Evolutionary conservation across 495 filamentous ascomycete species (phyloP).

Genomic region (Aspergillus diversus): DNA sequence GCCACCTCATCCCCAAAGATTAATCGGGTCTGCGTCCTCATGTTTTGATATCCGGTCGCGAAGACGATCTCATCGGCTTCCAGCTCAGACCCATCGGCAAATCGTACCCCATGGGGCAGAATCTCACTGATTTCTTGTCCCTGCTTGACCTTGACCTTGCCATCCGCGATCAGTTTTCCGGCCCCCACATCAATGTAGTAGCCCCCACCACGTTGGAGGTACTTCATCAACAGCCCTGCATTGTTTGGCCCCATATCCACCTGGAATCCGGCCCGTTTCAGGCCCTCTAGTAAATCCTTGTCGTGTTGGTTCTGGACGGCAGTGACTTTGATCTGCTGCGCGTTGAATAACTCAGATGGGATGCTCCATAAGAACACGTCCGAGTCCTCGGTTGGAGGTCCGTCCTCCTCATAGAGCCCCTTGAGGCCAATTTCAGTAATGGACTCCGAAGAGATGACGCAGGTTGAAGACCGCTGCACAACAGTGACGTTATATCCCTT

Average conservation of each 20-base stretch:
- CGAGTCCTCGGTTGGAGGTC: constrained; percentile 58
- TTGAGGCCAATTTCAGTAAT: constrained; percentile 57
- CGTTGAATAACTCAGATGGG: constrained; percentile 61
- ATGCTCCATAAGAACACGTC: constrained; percentile 62
- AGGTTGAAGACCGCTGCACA: constrained; percentile 76
- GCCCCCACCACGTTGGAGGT: constrained; percentile 73
- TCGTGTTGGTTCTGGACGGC: constrained; percentile 45
- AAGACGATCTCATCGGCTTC: constrained; percentile 82
- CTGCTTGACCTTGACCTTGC: constrained; percentile 77
- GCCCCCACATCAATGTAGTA: constrained; percentile 82
- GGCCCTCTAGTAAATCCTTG: constrained; percentile 59
- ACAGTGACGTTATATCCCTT: constrained; percentile 85
- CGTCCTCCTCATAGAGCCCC: constrained; percentile 65
- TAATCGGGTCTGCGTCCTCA: constrained; percentile 60
- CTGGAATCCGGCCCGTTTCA: constrained; percentile 69
- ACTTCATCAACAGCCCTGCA: constrained; percentile 72
- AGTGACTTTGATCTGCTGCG: constrained; percentile 57
- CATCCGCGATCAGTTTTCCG: constrained; percentile 71
- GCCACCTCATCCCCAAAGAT: constrained; percentile 76
- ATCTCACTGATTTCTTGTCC: constrained; percentile 67
- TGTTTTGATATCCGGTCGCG: constrained; percentile 84
- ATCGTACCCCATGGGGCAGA: constrained; percentile 59
- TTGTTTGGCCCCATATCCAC: constrained; percentile 69
- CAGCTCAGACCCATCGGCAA: constrained; percentile 68
- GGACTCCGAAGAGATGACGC: constrained; percentile 63